These are phyloP conservation scores for Mycena filopes DNA, from an alignment of 768 basidiomycete genomes.

Conservation along the genomic window DNA sequence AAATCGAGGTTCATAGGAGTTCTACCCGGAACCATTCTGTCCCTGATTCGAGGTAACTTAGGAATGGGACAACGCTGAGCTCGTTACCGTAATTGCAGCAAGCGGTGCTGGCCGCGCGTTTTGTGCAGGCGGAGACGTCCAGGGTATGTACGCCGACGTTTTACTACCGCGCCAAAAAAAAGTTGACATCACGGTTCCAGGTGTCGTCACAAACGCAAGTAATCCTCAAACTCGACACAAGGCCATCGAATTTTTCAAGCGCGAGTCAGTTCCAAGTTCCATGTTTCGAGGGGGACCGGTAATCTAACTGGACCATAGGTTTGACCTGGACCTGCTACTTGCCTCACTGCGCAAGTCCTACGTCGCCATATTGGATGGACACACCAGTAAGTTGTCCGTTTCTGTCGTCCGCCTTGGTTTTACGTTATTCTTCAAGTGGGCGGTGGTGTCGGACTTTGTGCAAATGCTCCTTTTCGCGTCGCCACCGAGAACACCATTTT, in stretches of 20 bases:
- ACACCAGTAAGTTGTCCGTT: conserved; percentile 75
- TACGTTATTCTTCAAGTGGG: conserved; percentile 74
- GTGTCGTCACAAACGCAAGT: conserved; percentile 63
- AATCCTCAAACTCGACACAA: conserved; percentile 61
- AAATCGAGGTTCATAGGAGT: conserved; percentile 72
- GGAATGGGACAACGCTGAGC: conserved; percentile 81
- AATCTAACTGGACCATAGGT: conserved; percentile 61
- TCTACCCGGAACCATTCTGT: conserved; percentile 19
- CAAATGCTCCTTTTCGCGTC: conserved; percentile 88
- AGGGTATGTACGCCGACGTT: conserved; percentile 66
- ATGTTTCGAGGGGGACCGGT: conserved; percentile 24
- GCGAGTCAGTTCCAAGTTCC: conserved; percentile 69
- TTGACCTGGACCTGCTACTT: conserved; percentile 81
- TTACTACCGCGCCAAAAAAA: conserved; percentile 5
- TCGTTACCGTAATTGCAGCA: conserved; percentile 79
- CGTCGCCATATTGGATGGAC: conserved; percentile 89
- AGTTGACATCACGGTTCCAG: conserved; percentile 46
- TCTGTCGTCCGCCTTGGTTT: conserved; percentile 24
- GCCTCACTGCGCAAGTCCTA: conserved; percentile 87
- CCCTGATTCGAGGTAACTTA: conserved; percentile 42
- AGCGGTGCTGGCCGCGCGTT: conserved; percentile 81
- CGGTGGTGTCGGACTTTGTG: conserved; percentile 90
- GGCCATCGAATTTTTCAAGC: conserved; percentile 90
- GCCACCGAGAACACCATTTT: conserved; percentile 93
- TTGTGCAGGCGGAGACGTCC: conserved; percentile 96